These are phyloP conservation scores for Gonapodya sp. DNA, from an alignment of 192 early-diverging fungal genomes.

Conservation along the genomic window DNA sequence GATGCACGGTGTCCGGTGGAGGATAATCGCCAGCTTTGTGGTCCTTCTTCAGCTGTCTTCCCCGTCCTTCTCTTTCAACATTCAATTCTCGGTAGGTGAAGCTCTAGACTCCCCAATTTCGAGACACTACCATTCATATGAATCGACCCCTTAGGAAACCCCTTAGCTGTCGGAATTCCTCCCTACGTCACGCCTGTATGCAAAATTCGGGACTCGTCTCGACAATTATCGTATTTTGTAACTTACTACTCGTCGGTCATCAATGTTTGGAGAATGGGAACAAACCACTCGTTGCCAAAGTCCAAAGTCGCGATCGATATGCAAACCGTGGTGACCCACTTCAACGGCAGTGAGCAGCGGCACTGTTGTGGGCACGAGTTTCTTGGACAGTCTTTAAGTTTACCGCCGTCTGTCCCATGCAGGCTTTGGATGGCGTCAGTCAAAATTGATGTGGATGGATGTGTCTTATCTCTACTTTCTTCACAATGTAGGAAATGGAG, in stretches of 20 bases:
- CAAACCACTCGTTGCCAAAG: background rate
- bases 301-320: background rate
- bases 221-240: background rate
- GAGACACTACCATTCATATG: too few relatives aligned
- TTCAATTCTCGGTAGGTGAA: too few relatives aligned
- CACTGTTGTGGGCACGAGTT: background rate
- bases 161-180: background rate
- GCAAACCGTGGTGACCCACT: background rate
- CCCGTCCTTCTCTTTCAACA: too few relatives aligned
- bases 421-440: background rate
- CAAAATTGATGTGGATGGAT: slow-evolving; percentile 2
- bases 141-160: too few relatives aligned
- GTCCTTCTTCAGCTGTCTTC: too few relatives aligned
- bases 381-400: background rate
- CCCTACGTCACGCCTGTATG: background rate
- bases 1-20: too few relatives aligned
- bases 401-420: background rate
- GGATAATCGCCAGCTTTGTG: too few relatives aligned
- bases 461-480: background rate
- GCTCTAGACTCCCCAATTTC: too few relatives aligned
- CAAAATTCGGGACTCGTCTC: background rate
- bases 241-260: background rate
- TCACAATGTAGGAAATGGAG: background rate
- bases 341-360: background rate
- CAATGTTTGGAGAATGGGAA: background rate